Evolutionary conservation across 768 basidiomycete genomes (phyloP).

Genomic region (Amanita muscaria): DNA sequence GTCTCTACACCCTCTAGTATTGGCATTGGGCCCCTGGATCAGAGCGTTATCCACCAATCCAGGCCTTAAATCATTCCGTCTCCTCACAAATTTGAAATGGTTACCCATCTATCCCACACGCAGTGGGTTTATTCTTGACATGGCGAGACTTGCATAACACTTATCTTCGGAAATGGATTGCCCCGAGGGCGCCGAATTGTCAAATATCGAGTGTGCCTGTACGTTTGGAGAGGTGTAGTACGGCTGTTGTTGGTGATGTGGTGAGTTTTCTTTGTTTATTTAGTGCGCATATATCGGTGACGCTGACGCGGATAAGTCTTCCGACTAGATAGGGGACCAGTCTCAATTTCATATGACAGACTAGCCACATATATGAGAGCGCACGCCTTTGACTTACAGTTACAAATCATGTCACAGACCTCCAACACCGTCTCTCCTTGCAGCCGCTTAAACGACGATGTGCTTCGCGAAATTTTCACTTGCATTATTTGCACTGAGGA

Average conservation of each 20-base stretch:
- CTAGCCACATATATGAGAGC: too few relatives aligned
- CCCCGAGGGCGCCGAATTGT: conserved; percentile 32
- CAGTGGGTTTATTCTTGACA: conserved; percentile 40
- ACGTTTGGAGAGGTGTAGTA: conserved; percentile 40
- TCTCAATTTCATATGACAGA: too few relatives aligned
- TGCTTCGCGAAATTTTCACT: too few relatives aligned
- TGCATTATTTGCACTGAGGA: too few relatives aligned
- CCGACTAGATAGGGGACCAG: too few relatives aligned
- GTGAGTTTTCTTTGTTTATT: neutral
- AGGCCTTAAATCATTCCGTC: conserved; percentile 39
- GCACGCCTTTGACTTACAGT: too few relatives aligned
- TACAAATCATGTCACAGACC: too few relatives aligned
- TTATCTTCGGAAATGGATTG: conserved; percentile 33
- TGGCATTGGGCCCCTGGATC: conserved; percentile 43
- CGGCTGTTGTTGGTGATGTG: conserved; percentile 38
- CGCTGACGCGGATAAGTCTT: too few relatives aligned
- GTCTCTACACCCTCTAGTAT: conserved; percentile 50
- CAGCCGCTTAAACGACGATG: too few relatives aligned
- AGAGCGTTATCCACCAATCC: conserved; percentile 34
- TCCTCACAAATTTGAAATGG: conserved; percentile 36
- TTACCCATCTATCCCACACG: conserved; percentile 37
- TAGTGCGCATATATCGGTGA: neutral
- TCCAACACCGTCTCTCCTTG: too few relatives aligned
- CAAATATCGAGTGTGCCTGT: conserved; percentile 40
- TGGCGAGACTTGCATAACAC: conserved; percentile 32